Base-by-base conservation (phyloP, 306 rosid genomes). In the Glycine tomentella region DNA sequence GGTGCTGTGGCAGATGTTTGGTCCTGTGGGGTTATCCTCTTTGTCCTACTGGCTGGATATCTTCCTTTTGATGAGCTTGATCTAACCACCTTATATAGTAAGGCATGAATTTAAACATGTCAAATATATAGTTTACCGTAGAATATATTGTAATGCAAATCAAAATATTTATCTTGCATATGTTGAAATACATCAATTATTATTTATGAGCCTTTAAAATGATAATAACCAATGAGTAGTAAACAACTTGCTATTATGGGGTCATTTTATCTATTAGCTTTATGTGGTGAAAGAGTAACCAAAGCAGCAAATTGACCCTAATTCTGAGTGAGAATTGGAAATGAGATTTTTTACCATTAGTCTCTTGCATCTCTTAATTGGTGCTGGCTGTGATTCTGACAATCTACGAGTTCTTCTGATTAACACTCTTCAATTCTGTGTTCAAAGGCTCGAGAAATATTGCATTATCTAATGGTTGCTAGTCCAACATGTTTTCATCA, bases 31-130 rank as follows among this genome's bases (percentile, higher is more conserved):
- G 94, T 94, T 80, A 94, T 94, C 83, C 97, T 94, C 58, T 92
- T 89, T 77, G 98, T 94, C 87, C 89, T 94, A 69, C 70, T 92
- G 90, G 92, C 95, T 16, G 98, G 98, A 80, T 90, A 90, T 82
- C 97, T 94, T 77, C 98, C 98, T 33, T 94, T 94, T 86, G 98
- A 94, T 63, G 98, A 94, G 73, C 95, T 94, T 84, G 98, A 94
- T 78, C 98, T 94, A 84, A 90, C 94, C 84, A 87, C 95, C 73
- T 84, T 94, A 84, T 94, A 94, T 75, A 92, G 87, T 87, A 92
- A 94, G 98, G 98, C 94, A 94, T 83, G 95, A 83, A 79, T 86
- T 80, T 82, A 72, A 82, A 80, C 92, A 68, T 75, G 58, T 49
- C 61, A 59, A 15, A 34, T 72, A 31, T 36, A 61, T 72, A 64